Percentiles rank a stretch among this genome's conserved stretches.
Conservation (phyloP, 2,329 filamentous ascomycete genomes). For the Fusarium sp. region DNA sequence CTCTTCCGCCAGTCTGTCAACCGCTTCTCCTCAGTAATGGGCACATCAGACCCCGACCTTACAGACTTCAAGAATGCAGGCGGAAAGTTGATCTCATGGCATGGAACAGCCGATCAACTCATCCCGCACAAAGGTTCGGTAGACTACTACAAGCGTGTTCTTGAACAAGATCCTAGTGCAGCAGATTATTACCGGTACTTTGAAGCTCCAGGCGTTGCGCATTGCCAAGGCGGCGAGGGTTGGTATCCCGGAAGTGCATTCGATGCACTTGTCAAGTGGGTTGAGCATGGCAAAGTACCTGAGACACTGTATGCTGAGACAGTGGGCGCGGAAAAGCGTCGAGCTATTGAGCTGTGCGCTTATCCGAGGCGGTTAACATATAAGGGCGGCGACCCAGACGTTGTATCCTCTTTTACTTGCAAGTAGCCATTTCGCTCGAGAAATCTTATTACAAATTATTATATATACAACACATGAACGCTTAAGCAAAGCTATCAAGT, state of each 20-base stretch:
- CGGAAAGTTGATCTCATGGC: slow-evolving; percentile 36
- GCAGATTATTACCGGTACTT: slow-evolving; percentile 34
- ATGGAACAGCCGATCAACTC: slow-evolving; percentile 33
- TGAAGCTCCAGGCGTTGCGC: slow-evolving; percentile 26
- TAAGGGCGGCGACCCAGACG: neutral
- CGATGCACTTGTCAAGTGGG: slow-evolving; percentile 28
- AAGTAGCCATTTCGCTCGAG: neutral
- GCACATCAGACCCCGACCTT: slow-evolving; percentile 29
- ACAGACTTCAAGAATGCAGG: slow-evolving; percentile 25
- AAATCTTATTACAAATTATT: slow-evolving; percentile 5
- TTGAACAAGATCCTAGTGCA: neutral
- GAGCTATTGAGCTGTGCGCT: slow-evolving; percentile 11
- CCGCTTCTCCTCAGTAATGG: slow-evolving; percentile 31
- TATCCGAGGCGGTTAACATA: slow-evolving; percentile 25
- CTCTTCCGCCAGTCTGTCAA: slow-evolving; percentile 27
- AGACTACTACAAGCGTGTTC: slow-evolving; percentile 27
- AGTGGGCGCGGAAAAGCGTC: neutral
- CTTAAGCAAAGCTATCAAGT: slow-evolving; percentile 17
- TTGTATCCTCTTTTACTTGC: slow-evolving; percentile 22
- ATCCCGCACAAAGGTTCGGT: slow-evolving; percentile 25
- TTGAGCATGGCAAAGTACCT: slow-evolving; percentile 20
- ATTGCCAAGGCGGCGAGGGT: slow-evolving; percentile 17
- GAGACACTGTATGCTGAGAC: slow-evolving; percentile 26
- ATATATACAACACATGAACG: neutral
- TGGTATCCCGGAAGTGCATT: slow-evolving; percentile 21